These are phyloP conservation scores for Cercospora berteroae DNA, from an alignment of 2,329 filamentous ascomycete species.

Conservation along the genomic window DNA sequence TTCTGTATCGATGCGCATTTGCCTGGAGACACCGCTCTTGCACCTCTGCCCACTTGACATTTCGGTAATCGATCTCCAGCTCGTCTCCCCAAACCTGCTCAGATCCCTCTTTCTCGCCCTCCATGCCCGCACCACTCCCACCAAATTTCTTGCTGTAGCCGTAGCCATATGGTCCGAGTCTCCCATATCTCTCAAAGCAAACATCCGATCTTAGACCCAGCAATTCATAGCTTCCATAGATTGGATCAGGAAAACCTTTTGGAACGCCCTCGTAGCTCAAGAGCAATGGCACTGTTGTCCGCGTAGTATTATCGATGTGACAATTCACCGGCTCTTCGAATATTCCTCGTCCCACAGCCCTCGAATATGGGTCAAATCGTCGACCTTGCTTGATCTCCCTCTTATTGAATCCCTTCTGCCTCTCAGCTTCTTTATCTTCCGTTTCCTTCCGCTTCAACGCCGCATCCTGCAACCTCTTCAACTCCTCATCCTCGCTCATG, in stretches of 20 bases:
- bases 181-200: constrained; percentile 89
- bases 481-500: constrained; percentile 58
- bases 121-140: constrained; percentile 79
- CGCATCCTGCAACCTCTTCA: constrained; percentile 40
- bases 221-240: constrained; percentile 82
- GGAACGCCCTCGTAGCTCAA: constrained; percentile 76
- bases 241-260: constrained; percentile 77
- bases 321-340: constrained; percentile 68
- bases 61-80: constrained; percentile 72
- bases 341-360: constrained; percentile 49
- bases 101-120: constrained; percentile 78
- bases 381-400: constrained; percentile 31
- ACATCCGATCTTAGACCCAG: constrained; percentile 77
- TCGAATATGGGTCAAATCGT: constrained; percentile 66
- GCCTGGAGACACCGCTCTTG: constrained; percentile 70
- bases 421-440: constrained; percentile 40
- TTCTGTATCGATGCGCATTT: constrained; percentile 68
- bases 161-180: constrained; percentile 83
- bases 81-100: constrained; percentile 72
- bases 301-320: constrained; percentile 69
- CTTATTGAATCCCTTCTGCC: constrained; percentile 35
- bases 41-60: constrained; percentile 74
- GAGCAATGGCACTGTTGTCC: constrained; percentile 65
- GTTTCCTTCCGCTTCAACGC: constrained; percentile 39
- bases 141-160: constrained; percentile 78